A percentile compares a stretch with the other conserved stretches of the same genome.
Evolutionary conservation across 176 grass and related monocot genomes (phyloP).

Genomic region (Hsuehochloa calcarea): DNA sequence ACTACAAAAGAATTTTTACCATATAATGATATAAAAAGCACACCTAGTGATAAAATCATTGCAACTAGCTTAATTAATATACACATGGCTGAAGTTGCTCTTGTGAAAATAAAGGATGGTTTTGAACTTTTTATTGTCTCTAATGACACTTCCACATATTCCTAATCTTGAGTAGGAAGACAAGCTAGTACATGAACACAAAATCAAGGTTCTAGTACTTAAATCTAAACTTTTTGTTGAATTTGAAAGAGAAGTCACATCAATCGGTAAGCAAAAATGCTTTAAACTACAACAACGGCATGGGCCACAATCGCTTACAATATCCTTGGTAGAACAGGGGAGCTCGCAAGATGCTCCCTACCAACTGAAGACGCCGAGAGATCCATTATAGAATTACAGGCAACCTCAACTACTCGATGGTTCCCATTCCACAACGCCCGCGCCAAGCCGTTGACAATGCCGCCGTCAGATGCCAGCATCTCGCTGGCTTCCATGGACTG

Average conservation of each 20-base stretch:
- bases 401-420: slow-evolving; percentile 30
- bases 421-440: slow-evolving; percentile 36
- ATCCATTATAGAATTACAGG: slow-evolving; percentile 45
- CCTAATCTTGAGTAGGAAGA: background rate
- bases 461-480: slow-evolving; percentile 43
- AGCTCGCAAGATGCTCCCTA: slow-evolving; percentile 38
- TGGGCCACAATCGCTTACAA: slow-evolving; percentile 49
- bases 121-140: background rate
- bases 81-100: background rate
- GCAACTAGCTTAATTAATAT: background rate
- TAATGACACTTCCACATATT: background rate
- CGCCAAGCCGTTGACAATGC: slow-evolving; percentile 34
- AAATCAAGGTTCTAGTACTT: background rate
- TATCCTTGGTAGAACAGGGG: slow-evolving; percentile 41
- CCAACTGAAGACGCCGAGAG: slow-evolving; percentile 48
- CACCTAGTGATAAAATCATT: background rate
- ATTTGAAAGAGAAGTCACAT: background rate
- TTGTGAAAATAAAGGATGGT: background rate
- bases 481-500: slow-evolving; percentile 43
- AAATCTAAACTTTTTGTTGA: background rate
- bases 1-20: background rate
- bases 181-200: background rate
- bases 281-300: background rate
- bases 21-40: background rate
- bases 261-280: background rate